phyloP scores from a whole-genome alignment of 257 asterid species.

The Anisodus acutangulus region DNA sequence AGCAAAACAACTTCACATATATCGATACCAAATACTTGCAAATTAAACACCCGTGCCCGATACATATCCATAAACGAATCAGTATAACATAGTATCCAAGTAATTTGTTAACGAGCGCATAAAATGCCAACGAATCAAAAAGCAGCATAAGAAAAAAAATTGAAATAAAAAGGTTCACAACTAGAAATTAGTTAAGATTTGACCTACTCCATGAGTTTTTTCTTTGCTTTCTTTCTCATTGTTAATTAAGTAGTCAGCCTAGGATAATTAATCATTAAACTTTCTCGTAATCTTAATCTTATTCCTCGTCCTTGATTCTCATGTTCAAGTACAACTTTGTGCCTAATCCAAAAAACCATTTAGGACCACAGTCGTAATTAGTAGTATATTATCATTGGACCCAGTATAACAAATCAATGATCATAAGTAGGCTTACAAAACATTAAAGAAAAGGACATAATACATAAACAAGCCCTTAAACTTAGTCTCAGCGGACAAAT shows the following conservation, averaged over 20 bases:
- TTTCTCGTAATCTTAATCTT: neutral
- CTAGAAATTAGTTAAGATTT: neutral
- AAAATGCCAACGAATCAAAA: neutral
- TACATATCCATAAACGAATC: no score
- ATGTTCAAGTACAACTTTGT: slow-evolving; percentile 7
- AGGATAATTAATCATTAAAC: neutral
- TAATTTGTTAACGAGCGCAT: neutral
- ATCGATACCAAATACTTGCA: neutral
- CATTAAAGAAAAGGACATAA: neutral
- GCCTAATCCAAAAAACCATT: neutral
- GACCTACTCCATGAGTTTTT: neutral
- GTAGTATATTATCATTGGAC: neutral
- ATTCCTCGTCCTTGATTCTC: neutral
- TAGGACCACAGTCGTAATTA: neutral
- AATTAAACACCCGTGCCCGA: neutral
- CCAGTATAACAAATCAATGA: slow-evolving; percentile 9
- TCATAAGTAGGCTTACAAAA: neutral
- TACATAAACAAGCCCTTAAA: no score
- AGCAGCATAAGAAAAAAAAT: neutral
- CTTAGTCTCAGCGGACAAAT: no score
- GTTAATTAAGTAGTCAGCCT: neutral
- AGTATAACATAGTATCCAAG: neutral
- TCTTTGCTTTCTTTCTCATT: neutral
- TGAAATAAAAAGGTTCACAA: neutral
- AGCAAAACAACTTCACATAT: neutral